Evolutionary conservation across 2,329 filamentous ascomycete genomes (phyloP).

Genomic region (Penicillium sclerotiorum): DNA sequence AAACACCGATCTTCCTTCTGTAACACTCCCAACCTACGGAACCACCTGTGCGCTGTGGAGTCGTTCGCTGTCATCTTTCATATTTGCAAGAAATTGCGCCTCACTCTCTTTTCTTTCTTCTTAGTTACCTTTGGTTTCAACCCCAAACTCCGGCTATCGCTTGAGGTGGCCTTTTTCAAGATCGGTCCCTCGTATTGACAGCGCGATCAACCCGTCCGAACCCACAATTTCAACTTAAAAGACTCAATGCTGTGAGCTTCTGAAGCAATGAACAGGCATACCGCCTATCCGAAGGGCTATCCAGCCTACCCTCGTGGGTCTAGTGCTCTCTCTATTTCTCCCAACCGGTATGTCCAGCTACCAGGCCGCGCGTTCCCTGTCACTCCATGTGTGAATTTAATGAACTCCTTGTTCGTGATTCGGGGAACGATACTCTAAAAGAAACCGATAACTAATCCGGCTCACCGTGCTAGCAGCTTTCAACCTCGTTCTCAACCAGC

Average conservation of each 20-base stretch:
- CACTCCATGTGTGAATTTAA: background rate
- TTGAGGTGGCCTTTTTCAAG: conserved; percentile 13
- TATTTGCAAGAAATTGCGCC: background rate
- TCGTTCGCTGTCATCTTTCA: background rate
- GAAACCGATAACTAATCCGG: background rate
- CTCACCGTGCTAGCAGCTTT: conserved; percentile 62
- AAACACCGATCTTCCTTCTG: conserved; percentile 9
- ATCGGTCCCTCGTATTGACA: conserved; percentile 6
- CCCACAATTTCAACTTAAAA: conserved; percentile 5
- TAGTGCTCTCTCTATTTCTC: conserved; percentile 79
- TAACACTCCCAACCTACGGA: background rate
- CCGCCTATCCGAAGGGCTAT: conserved; percentile 78
- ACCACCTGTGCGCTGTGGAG: no score
- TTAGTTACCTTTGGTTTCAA: no score
- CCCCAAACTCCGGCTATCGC: no score
- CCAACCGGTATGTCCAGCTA: conserved; percentile 69
- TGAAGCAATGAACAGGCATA: conserved; percentile 81
- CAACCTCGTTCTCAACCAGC: conserved; percentile 79
- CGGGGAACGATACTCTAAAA: background rate
- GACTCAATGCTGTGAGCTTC: conserved; percentile 34
- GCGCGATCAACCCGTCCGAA: conserved; percentile 3
- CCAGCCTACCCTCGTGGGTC: conserved; percentile 69
- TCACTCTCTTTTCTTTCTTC: no score
- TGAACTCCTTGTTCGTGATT: background rate
- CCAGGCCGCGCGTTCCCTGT: background rate